A percentile compares a stretch with the other conserved stretches of the same genome.
These are phyloP conservation scores for Colletotrichum endophyticum DNA, from an alignment of 2,329 filamentous ascomycete species.

Conservation along the genomic window DNA sequence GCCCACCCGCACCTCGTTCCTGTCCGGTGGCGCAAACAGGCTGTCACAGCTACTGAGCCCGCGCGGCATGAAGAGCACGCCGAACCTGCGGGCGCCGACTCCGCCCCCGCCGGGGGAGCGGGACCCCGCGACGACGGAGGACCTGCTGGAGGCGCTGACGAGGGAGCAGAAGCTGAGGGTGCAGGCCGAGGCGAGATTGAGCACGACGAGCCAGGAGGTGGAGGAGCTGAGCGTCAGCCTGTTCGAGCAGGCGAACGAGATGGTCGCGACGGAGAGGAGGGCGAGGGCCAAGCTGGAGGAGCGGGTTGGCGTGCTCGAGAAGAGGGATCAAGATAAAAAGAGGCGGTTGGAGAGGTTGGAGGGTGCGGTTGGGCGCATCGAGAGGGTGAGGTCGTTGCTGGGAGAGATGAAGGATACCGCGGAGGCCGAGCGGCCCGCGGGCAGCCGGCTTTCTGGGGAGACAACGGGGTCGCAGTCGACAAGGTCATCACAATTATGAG, in stretches of 20 bases:
- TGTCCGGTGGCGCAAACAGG: conserved; percentile 47
- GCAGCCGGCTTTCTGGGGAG: not conserved
- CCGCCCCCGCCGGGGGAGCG: conserved; percentile 24
- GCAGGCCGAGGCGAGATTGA: conserved; percentile 71
- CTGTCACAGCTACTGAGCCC: conserved; percentile 49
- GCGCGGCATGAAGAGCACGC: conserved; percentile 47
- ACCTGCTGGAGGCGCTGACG: conserved; percentile 67
- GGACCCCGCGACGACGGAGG: conserved; percentile 39
- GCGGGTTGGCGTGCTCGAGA: conserved; percentile 70
- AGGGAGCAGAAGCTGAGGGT: conserved; percentile 71
- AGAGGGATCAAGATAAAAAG: conserved; percentile 72
- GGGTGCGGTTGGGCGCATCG: conserved; percentile 72
- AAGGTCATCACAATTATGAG: not conserved
- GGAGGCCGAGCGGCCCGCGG: not conserved
- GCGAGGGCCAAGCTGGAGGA: conserved; percentile 75
- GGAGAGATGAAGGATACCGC: conserved; percentile 29
- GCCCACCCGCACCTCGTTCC: conserved; percentile 47
- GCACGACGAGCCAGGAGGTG: conserved; percentile 72
- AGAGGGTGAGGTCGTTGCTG: conserved; percentile 70
- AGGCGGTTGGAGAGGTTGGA: conserved; percentile 73
- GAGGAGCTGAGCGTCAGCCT: conserved; percentile 78
- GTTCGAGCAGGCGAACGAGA: conserved; percentile 86
- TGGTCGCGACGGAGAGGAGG: conserved; percentile 79
- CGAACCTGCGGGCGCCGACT: conserved; percentile 34
- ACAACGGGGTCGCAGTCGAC: not conserved